A percentile compares a stretch with the other conserved stretches of the same genome.
Conservation (phyloP, 2,329 filamentous ascomycete genomes). For the Aureobasidium namibiae region DNA sequence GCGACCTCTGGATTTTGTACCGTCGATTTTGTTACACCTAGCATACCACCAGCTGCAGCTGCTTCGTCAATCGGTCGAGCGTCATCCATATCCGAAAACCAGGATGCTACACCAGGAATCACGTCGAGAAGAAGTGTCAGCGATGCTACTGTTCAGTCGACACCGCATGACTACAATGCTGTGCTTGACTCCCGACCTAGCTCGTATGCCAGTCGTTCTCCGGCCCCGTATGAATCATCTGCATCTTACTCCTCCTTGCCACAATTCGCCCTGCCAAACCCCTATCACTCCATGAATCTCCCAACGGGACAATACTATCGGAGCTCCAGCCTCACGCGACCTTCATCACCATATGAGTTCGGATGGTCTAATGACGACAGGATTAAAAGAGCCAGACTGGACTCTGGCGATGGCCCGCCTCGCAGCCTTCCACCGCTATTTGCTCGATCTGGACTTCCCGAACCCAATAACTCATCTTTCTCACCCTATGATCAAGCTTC, state of each 20-base stretch:
- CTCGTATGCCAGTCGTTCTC: not conserved
- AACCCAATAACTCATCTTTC: not conserved
- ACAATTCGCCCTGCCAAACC: constrained; percentile 2
- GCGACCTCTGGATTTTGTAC: not conserved
- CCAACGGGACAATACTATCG: not conserved
- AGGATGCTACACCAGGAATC: not conserved
- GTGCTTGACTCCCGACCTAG: not conserved
- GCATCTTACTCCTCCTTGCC: not conserved
- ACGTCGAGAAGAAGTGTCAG: not conserved
- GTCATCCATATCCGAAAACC: not conserved
- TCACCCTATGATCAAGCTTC: constrained; percentile 26
- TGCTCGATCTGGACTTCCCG: constrained; percentile 21
- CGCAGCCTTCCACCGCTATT: constrained; percentile 18
- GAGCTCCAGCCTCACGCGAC: not conserved
- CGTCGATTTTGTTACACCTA: not conserved
- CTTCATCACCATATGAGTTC: not conserved
- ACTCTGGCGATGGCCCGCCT: constrained; percentile 17
- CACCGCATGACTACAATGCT: not conserved
- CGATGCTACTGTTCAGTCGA: not conserved
- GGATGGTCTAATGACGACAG: constrained; percentile 23
- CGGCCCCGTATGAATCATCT: not conserved
- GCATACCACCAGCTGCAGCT: not conserved
- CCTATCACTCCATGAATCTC: not conserved
- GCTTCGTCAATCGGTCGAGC: not conserved
- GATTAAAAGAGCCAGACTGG: constrained; percentile 28